phyloP scores from a whole-genome alignment of 345 rosid genomes.

The Gossypium rotundifolium region DNA sequence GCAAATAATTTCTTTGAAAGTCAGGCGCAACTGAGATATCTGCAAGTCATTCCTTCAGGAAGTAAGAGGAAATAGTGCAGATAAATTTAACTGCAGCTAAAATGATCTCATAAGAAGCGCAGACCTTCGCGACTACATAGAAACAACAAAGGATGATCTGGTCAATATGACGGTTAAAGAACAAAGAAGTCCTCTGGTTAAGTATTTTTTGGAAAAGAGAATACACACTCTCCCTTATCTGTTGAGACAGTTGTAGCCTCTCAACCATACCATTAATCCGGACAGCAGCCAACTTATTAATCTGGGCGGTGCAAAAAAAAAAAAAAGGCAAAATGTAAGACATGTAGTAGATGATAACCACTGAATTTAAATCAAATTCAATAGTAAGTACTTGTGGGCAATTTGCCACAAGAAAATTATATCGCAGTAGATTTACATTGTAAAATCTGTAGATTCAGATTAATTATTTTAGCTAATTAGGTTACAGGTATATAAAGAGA shows the following conservation, averaged over 20 bases:
- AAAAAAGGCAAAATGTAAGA: slow-evolving; percentile 7
- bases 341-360: not conserved
- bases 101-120: slow-evolving; percentile 5
- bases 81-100: slow-evolving; percentile 1
- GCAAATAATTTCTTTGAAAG: slow-evolving; percentile 75
- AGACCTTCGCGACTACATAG: slow-evolving; percentile 79
- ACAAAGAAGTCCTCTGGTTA: slow-evolving; percentile 52
- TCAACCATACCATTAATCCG: slow-evolving; percentile 82
- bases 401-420: not conserved
- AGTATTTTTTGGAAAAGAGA: slow-evolving; percentile 67
- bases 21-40: slow-evolving; percentile 78
- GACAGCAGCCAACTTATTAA: slow-evolving; percentile 76
- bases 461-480: too few species aligned
- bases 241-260: slow-evolving; percentile 67
- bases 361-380: not conserved
- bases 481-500: too few species aligned
- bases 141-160: slow-evolving; percentile 85
- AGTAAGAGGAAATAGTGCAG: slow-evolving; percentile 17
- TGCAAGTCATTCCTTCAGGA: slow-evolving; percentile 31
- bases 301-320: slow-evolving; percentile 28
- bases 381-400: not conserved
- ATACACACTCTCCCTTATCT: slow-evolving; percentile 65
- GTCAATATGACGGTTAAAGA: slow-evolving; percentile 76
- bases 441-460: too few species aligned
- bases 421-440: not conserved